Conservation (phyloP, 2,329 filamentous ascomycete species). For the Davidsoniella neocaledoniae region DNA sequence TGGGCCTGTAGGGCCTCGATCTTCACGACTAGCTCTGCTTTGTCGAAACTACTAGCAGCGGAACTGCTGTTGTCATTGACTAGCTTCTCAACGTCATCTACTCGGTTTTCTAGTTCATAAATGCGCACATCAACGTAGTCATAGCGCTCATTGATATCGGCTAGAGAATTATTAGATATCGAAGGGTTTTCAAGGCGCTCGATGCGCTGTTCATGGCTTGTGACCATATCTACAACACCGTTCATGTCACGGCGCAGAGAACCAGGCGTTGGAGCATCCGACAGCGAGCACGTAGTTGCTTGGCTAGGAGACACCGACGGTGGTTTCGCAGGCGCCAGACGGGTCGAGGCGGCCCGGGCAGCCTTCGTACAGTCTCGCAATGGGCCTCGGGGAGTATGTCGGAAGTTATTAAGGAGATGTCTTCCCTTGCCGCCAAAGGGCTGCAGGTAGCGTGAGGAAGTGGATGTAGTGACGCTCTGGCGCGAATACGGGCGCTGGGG, state of each 20-base stretch:
- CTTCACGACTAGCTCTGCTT: conserved; percentile 31
- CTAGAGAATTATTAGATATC: conserved; percentile 43
- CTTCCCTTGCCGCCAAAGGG: conserved; percentile 41
- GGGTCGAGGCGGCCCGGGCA: not conserved
- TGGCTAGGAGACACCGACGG: conserved; percentile 5
- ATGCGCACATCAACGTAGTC: conserved; percentile 51
- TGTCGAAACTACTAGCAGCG: conserved; percentile 27
- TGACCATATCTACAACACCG: conserved; percentile 34
- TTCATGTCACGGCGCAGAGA: conserved; percentile 20
- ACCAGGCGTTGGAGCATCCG: conserved; percentile 19
- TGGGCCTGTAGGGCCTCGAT: conserved; percentile 33
- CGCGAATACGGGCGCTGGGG: conserved; percentile 35
- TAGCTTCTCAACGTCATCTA: conserved; percentile 39
- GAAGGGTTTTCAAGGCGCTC: conserved; percentile 54
- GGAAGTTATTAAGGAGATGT: conserved; percentile 31
- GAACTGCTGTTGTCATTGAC: conserved; percentile 23
- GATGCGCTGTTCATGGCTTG: conserved; percentile 46
- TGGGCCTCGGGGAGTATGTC: conserved; percentile 19
- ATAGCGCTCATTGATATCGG: conserved; percentile 51
- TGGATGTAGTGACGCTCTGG: conserved; percentile 35
- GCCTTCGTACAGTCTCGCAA: conserved; percentile 19
- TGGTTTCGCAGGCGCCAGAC: not conserved
- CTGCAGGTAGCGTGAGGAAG: conserved; percentile 31
- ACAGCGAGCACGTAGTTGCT: conserved; percentile 14
- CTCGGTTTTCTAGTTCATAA: conserved; percentile 48